Evolutionary conservation across 805 yeast species (phyloP), one percentile per base, ranked within the genome.

Genomic region (Lipomyces sp.): DNA sequence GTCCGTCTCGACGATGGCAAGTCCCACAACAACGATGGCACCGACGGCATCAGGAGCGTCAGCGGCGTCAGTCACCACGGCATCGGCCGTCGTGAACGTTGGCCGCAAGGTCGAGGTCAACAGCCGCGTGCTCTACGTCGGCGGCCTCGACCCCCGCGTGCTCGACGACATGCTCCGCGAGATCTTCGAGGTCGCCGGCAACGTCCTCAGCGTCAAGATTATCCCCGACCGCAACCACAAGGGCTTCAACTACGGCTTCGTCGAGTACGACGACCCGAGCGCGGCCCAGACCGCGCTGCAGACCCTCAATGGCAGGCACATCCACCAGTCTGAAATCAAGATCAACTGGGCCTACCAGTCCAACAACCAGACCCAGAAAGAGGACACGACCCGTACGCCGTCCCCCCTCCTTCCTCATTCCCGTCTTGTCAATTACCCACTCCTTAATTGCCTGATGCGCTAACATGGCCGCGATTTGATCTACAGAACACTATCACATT

Each of bases 321-420:
- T 74, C 28, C 64, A 84, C 51, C 79, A 79, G 55, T 75, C 76
- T 45, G 80, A 77, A 40, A 74, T 88, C 50, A 78, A 75, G 54
- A 77, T 87, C 63, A 84, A 86, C 58, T 85, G 87, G 83, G 96
- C 96, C 7, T 87, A 74, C 70, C 93, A 85, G 70, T 82, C 88
- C 38, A 74, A 77, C 55, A 71, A 75, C 28, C 73, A 71, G 45
- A 34, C 14, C 16, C 39, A 38, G 23, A 45, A 47, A 26, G 53
- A 45, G 38, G 55, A 50, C 37, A 50, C 53, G 11, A 39, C 54
- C 2, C 43, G 49, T 46, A 22, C 31, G 49, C 39, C 11, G 11
- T 8, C n/a, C n/a, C n/a, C n/a, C n/a, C n/a, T n/a, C n/a, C n/a
- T 13, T 39, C 11, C 23, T 26, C 11, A 10, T 10, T 23, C 28